phyloP scores from a whole-genome alignment of 257 asterid species.

The Solanum rostratum region DNA sequence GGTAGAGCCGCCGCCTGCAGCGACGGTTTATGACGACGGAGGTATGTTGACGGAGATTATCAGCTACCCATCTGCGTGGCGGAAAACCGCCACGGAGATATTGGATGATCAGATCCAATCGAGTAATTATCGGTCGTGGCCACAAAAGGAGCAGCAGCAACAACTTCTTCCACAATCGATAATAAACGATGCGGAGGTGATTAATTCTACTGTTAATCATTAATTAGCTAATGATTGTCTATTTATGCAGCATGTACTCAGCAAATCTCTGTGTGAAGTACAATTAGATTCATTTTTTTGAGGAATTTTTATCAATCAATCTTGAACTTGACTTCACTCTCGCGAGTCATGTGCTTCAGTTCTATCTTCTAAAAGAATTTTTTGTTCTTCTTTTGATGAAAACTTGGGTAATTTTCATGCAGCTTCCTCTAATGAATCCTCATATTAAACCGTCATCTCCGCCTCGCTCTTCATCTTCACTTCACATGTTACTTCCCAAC shows the following conservation, averaged over 20 bases:
- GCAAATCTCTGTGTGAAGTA: neutral
- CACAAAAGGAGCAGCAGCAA: constrained; percentile 16
- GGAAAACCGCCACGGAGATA: constrained; percentile 16
- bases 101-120: constrained; percentile 51
- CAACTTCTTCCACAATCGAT: constrained; percentile 1
- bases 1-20: neutral
- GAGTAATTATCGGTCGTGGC: constrained; percentile 16
- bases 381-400: neutral
- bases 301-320: neutral
- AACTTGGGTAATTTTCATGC: constrained; percentile 8
- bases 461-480: constrained; percentile 9
- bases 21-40: constrained; percentile 24
- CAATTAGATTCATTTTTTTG: neutral
- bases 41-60: constrained; percentile 48
- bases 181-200: constrained; percentile 26
- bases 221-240: neutral
- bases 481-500: constrained; percentile 9
- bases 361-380: neutral
- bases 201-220: neutral
- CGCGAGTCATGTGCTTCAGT: neutral
- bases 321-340: neutral
- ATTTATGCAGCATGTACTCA: neutral
- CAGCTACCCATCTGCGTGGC: constrained; percentile 22
- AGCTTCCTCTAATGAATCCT: constrained; percentile 35
- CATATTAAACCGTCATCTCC: constrained; percentile 21